These are phyloP conservation scores for Dentiscutata heterogama DNA, from an alignment of 371 early-diverging fungal genomes.

Conservation along the genomic window DNA sequence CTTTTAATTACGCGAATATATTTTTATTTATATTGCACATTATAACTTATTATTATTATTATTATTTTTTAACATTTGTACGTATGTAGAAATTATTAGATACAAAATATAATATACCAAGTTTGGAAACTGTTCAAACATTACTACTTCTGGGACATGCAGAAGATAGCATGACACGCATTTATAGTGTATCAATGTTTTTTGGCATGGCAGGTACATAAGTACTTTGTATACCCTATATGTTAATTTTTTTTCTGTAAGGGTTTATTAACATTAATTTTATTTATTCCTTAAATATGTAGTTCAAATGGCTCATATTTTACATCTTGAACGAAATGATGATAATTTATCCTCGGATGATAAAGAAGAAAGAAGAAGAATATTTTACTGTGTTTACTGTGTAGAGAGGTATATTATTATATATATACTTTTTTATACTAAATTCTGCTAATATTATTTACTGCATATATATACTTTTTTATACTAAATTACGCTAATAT, in stretches of 20 bases:
- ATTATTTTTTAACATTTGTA: not conserved
- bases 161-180: not conserved
- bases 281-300: no score
- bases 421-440: not conserved
- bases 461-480: not conserved
- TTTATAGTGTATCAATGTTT: slow-evolving; percentile 15
- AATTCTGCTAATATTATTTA: not conserved
- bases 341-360: slow-evolving; percentile 6
- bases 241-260: no score
- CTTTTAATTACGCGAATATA: not conserved
- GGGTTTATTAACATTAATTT: no score
- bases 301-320: slow-evolving; percentile 40
- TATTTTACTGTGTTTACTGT: slow-evolving; percentile 43
- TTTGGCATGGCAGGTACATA: slow-evolving; percentile 25
- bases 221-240: no score
- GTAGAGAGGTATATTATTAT: slow-evolving; percentile 14
- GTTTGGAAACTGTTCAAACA: slow-evolving; percentile 14
- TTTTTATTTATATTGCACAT: no score
- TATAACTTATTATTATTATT: not conserved
- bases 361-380: slow-evolving; percentile 42
- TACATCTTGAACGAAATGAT: slow-evolving; percentile 19
- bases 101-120: not conserved
- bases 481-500: no score
- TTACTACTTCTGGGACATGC: slow-evolving; percentile 8
- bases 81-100: not conserved